A percentile compares a stretch with the other conserved stretches of the same genome.
These are phyloP conservation scores for Hypoxylon sp. DNA, from an alignment of 2,329 filamentous ascomycete species.

Conservation along the genomic window DNA sequence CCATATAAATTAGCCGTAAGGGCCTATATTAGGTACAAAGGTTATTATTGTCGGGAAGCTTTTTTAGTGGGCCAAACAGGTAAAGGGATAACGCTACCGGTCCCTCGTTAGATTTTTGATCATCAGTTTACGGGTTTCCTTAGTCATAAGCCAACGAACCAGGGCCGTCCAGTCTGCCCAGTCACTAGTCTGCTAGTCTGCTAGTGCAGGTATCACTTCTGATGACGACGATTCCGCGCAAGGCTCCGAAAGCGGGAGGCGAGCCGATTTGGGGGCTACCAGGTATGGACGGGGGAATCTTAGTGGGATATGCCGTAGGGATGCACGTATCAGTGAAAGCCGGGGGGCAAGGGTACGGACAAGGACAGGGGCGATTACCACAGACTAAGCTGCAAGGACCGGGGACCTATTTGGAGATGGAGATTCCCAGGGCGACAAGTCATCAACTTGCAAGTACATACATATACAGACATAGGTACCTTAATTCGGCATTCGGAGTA, in stretches of 20 bases:
- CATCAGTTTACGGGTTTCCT: slow-evolving; percentile 31
- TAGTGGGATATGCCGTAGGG: slow-evolving; percentile 41
- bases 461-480: no score
- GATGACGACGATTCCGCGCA: slow-evolving; percentile 48
- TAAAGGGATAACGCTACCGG: no score
- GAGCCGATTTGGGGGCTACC: no score
- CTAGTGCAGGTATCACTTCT: slow-evolving; percentile 40
- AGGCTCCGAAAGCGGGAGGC: slow-evolving; percentile 53
- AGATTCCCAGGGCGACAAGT: slow-evolving; percentile 24
- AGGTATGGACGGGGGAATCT: slow-evolving; percentile 26
- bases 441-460: no score
- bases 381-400: slow-evolving; percentile 15
- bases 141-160: slow-evolving; percentile 36
- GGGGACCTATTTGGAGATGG: slow-evolving; percentile 29
- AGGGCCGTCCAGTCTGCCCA: slow-evolving; percentile 20
- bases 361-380: slow-evolving; percentile 31
- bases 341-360: slow-evolving; percentile 32
- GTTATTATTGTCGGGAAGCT: no score
- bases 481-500: slow-evolving; percentile 35
- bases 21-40: no score
- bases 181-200: no score
- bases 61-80: no score
- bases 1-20: no score
- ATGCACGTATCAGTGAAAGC: slow-evolving; percentile 40
- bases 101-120: slow-evolving; percentile 36